Percentiles rank a stretch among this genome's conserved stretches.
Evolutionary conservation across 2,329 filamentous ascomycete genomes (phyloP).

Genomic region (Xylaria sp.): DNA sequence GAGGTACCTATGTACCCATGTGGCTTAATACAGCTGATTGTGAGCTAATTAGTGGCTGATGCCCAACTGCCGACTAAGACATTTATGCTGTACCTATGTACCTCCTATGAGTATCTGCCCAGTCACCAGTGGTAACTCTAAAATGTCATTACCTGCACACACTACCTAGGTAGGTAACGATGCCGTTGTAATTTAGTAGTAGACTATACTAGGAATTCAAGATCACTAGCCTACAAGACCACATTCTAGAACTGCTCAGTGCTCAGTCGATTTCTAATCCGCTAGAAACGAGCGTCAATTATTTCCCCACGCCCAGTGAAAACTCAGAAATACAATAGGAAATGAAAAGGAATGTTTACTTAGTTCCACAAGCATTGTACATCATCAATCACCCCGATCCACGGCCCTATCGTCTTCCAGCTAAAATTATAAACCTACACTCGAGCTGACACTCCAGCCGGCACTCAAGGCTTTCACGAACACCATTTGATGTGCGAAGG

Average conservation of each 20-base stretch:
- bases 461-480: not conserved
- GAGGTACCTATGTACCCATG: no score
- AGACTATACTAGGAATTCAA: not conserved
- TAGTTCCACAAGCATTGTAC: slow-evolving; percentile 15
- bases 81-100: no score
- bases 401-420: not conserved
- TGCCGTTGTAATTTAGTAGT: not conserved
- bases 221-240: no score
- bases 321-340: slow-evolving; percentile 20
- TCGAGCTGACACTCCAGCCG: not conserved
- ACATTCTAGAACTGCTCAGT: not conserved
- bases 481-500: slow-evolving; percentile 22
- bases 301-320: slow-evolving; percentile 11
- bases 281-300: slow-evolving; percentile 15
- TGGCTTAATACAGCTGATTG: no score
- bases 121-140: no score
- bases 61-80: no score
- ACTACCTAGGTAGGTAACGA: not conserved
- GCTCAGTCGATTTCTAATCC: not conserved
- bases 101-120: no score
- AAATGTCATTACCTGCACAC: no score
- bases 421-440: not conserved
- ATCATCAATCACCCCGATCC: slow-evolving; percentile 8
- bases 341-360: slow-evolving; percentile 23
- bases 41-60: no score